Evolutionary conservation across 2,329 filamentous ascomycete genomes (phyloP).

Genomic region (Verticillium albo-atrum): DNA sequence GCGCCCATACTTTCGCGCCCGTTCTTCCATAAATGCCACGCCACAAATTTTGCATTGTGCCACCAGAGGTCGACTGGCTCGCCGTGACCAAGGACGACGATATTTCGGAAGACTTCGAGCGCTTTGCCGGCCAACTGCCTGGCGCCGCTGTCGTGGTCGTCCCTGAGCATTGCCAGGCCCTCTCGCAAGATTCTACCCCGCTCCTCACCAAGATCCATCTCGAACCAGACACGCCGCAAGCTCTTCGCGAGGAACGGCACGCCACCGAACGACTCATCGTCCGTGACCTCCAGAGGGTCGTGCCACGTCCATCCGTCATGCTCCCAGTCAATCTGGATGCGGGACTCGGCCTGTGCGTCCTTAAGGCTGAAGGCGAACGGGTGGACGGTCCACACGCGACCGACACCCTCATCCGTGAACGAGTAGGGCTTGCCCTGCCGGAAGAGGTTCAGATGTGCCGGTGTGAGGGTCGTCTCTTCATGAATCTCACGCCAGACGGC

Average conservation of each 20-base stretch:
- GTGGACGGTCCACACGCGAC: conserved; percentile 57
- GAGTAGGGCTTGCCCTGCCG: conserved; percentile 54
- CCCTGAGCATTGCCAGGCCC: conserved; percentile 44
- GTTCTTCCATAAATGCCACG: conserved; percentile 62
- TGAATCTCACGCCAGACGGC: conserved; percentile 59
- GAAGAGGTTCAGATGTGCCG: conserved; percentile 41
- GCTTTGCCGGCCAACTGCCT: conserved; percentile 52
- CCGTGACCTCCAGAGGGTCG: conserved; percentile 43
- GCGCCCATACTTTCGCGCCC: conserved; percentile 64
- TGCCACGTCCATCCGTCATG: conserved; percentile 56
- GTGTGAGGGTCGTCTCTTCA: conserved; percentile 56
- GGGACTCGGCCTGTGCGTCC: conserved; percentile 31
- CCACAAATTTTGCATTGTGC: conserved; percentile 47
- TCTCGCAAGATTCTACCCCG: conserved; percentile 40
- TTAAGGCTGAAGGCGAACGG: conserved; percentile 57
- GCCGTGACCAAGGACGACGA: background rate
- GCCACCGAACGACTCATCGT: conserved; percentile 39
- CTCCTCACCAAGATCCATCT: conserved; percentile 40
- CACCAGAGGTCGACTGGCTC: conserved; percentile 43
- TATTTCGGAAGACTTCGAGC: conserved; percentile 35
- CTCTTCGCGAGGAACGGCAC: conserved; percentile 57
- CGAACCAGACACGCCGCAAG: conserved; percentile 55
- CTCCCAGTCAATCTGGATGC: conserved; percentile 57
- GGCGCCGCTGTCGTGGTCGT: conserved; percentile 56
- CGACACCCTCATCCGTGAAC: conserved; percentile 47